Evolutionary conservation across 192 early-diverging fungal species (phyloP).

Genomic region (Funneliformis geosporum): DNA sequence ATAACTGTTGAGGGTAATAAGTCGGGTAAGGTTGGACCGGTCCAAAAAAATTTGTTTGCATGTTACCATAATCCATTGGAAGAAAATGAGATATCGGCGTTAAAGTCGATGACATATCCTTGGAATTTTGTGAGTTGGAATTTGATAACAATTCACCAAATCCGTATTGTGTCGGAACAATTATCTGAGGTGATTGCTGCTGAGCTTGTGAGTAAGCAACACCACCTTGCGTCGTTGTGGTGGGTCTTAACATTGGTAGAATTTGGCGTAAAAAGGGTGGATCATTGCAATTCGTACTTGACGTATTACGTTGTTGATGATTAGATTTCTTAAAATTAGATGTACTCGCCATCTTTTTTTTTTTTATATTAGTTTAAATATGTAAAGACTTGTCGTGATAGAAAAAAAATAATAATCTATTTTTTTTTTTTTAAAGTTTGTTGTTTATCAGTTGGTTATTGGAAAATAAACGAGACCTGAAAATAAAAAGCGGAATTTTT

Average conservation of each 20-base stretch:
- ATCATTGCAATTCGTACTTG: neutral
- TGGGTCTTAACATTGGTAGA: neutral
- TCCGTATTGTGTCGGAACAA: conserved; percentile 12
- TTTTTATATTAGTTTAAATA: neutral
- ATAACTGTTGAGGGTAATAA: neutral
- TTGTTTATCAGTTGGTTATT: neutral
- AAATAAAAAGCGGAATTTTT: neutral
- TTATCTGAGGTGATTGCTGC: conserved; percentile 18
- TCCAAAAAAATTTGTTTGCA: conserved; percentile 5
- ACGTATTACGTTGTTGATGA: neutral
- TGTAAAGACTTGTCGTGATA: neutral
- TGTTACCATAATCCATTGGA: neutral
- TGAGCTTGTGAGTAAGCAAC: neutral
- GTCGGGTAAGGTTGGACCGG: neutral
- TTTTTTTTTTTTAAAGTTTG: neutral
- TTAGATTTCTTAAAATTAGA: conserved; percentile 12
- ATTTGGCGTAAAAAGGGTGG: conserved; percentile 7
- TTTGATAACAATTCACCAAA: conserved; percentile 7
- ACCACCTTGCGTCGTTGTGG: neutral
- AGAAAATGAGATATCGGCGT: neutral
- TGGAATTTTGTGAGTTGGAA: neutral
- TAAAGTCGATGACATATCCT: neutral
- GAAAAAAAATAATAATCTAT: neutral
- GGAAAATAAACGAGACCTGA: neutral
- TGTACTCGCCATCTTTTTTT: conserved; percentile 24